Conservation (phyloP, 2,329 filamentous ascomycete genomes). For the Aureobasidium sp. region DNA sequence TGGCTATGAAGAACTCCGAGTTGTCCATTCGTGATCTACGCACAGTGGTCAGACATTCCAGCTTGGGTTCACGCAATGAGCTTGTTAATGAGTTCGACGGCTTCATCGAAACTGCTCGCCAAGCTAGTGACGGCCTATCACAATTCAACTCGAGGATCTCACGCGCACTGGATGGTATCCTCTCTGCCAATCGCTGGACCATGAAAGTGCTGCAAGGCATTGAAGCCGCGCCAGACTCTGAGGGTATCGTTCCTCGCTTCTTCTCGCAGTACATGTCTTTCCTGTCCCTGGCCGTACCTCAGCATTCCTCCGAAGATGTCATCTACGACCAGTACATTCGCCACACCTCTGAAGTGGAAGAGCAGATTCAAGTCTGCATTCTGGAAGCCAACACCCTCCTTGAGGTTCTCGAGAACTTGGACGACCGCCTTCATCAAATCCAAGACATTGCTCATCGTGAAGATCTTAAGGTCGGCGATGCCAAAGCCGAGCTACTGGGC, state of each 20-base stretch:
- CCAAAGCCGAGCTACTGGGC: slow-evolving; percentile 72
- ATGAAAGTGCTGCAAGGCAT: slow-evolving; percentile 72
- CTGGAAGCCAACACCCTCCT: slow-evolving; percentile 75
- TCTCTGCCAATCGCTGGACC: slow-evolving; percentile 81
- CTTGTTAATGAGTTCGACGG: slow-evolving; percentile 79
- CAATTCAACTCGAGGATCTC: slow-evolving; percentile 83
- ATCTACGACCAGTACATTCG: slow-evolving; percentile 80
- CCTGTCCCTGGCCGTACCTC: slow-evolving; percentile 68
- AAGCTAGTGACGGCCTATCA: slow-evolving; percentile 72
- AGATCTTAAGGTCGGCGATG: slow-evolving; percentile 61
- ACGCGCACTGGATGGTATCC: slow-evolving; percentile 76
- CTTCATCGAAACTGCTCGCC: slow-evolving; percentile 75
- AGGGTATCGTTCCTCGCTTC: slow-evolving; percentile 45
- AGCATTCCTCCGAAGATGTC: slow-evolving; percentile 64
- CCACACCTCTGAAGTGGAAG: slow-evolving; percentile 75
- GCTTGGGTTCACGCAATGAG: slow-evolving; percentile 72
- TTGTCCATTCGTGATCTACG: slow-evolving; percentile 78
- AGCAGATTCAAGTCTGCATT: slow-evolving; percentile 74
- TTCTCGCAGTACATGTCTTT: slow-evolving; percentile 51
- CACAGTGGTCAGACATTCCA: slow-evolving; percentile 75
- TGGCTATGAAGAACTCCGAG: slow-evolving; percentile 84
- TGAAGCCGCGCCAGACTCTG: slow-evolving; percentile 44
- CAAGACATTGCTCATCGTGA: slow-evolving; percentile 73
- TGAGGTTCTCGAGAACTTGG: slow-evolving; percentile 70
- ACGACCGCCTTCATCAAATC: slow-evolving; percentile 75